These are phyloP conservation scores for Eucalyptus rudis DNA, from an alignment of 345 rosid species.

Conservation along the genomic window DNA sequence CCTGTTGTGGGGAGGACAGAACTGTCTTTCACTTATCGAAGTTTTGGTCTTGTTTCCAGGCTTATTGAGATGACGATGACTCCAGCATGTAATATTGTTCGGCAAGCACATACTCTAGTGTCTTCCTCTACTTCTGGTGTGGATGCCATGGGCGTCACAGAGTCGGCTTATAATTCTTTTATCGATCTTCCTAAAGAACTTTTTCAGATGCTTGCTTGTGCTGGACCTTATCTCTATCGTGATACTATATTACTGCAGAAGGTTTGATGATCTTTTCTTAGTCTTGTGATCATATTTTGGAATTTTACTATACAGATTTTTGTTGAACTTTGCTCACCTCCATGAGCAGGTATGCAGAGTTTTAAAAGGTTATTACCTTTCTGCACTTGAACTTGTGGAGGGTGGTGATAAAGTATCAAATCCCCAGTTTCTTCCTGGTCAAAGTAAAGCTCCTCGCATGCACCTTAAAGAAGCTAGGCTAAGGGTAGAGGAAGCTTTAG, in stretches of 20 bases:
- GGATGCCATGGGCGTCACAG: slow-evolving; percentile 31
- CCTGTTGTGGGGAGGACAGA: not conserved
- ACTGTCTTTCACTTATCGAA: not conserved
- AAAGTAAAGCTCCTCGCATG: slow-evolving; percentile 37
- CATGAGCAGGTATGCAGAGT: slow-evolving; percentile 84
- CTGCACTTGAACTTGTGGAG: slow-evolving; percentile 53
- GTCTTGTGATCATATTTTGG: not conserved
- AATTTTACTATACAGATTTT: not conserved
- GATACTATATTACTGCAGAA: slow-evolving; percentile 85
- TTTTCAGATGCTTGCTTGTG: slow-evolving; percentile 87
- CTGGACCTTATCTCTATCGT: slow-evolving; percentile 86
- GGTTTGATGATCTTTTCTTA: slow-evolving; percentile 22
- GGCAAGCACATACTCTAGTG: slow-evolving; percentile 37
- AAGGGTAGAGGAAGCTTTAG: slow-evolving; percentile 92
- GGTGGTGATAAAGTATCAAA: slow-evolving; percentile 22
- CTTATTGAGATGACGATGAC: slow-evolving; percentile 66
- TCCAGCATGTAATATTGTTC: slow-evolving; percentile 43
- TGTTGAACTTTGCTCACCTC: not conserved
- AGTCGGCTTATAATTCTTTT: slow-evolving; percentile 14
- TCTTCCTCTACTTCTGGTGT: slow-evolving; percentile 15
- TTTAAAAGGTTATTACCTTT: slow-evolving; percentile 64
- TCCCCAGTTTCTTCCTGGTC: slow-evolving; percentile 21
- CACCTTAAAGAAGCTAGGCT: slow-evolving; percentile 79
- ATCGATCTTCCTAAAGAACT: slow-evolving; percentile 74
- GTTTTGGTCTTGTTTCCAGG: not conserved